Evolutionary conservation across 2,329 filamentous ascomycete genomes (phyloP).

Genomic region (Aspergillus aculeatinus): DNA sequence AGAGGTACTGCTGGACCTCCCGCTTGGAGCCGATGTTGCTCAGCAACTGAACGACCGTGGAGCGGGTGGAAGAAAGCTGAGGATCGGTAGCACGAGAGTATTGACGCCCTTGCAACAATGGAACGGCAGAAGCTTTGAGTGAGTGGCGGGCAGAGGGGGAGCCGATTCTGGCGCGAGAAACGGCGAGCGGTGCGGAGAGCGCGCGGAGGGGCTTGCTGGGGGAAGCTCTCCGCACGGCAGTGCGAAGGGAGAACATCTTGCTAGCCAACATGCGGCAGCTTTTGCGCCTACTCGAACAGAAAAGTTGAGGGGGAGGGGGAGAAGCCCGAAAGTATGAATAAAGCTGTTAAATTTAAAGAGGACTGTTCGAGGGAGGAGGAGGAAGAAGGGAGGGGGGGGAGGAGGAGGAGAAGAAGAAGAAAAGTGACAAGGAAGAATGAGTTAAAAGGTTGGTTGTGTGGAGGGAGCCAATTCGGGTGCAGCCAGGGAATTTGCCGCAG

Average conservation of each 20-base stretch:
- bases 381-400: not conserved
- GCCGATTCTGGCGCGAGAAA: conserved; percentile 30
- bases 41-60: conserved; percentile 83
- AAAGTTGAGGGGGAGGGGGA: conserved; percentile 13
- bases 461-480: conserved; percentile 13
- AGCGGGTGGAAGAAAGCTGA: conserved; percentile 63
- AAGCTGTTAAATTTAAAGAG: conserved; percentile 8
- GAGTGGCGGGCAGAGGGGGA: conserved; percentile 25
- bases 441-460: conserved; percentile 19
- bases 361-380: conserved; percentile 19
- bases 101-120: conserved; percentile 36
- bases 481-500: conserved; percentile 17
- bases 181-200: conserved; percentile 39
- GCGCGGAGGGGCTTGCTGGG: conserved; percentile 41
- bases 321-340: not conserved
- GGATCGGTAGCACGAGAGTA: conserved; percentile 49
- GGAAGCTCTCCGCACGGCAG: conserved; percentile 47
- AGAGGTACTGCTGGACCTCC: conserved; percentile 95
- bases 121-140: conserved; percentile 28
- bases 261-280: conserved; percentile 44
- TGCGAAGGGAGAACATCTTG: conserved; percentile 46
- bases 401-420: conserved; percentile 2
- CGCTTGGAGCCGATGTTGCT: conserved; percentile 96
- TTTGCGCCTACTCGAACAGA: conserved; percentile 21
- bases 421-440: conserved; percentile 11